Base-by-base conservation (phyloP, 495 filamentous ascomycete species). In the Penicillium soppii region DNA sequence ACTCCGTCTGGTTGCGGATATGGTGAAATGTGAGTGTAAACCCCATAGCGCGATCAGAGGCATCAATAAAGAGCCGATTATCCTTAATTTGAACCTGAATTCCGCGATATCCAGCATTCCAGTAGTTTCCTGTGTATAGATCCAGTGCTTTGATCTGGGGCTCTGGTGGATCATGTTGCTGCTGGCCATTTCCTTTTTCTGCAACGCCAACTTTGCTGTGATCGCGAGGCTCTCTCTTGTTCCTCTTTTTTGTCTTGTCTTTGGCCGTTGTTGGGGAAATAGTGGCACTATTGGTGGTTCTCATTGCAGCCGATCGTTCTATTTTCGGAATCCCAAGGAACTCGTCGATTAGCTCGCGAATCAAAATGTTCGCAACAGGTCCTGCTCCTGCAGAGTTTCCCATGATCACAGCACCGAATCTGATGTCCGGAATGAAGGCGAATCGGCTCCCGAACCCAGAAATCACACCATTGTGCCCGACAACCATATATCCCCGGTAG, bases 61-160 rank as follows among this genome's bases (percentile, higher is more conserved):
- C 62, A 39, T 73, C 64, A 27, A 73, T 42, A 21, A 68, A 68
- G 5, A 73, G 62, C 47, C 47, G 39, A 8, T 44, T 56, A 26
- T 68, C 59, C 27, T 53, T 58, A 4, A 63, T 49, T 26, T 59
- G 33, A 36, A 58, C 54, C 6, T 16, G 16, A 25, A 62, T 4
- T 6, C 13, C 27, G 21, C 48, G 55, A 52, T 62, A 59, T 4
- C 57, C 57, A n/a, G 53, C 13, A 20, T 59, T 56, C 43, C 57
- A 56, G 43, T 56, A 59, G 6, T 9, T 27, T 19, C 57, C 57
- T 0, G 29, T 23, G 21, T 59, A 59, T 4, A 35, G 26, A 5
- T 36, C 41, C 2, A 59, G 48, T 26, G 57, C 43, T 21, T 26
- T 56, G 36, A 19, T 40, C 19, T 16, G 35, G 10, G 35, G 17